Percentiles rank a stretch among this genome's conserved stretches.
Conservation (phyloP, 805 yeast genomes). For the Candida hungchunana region DNA sequence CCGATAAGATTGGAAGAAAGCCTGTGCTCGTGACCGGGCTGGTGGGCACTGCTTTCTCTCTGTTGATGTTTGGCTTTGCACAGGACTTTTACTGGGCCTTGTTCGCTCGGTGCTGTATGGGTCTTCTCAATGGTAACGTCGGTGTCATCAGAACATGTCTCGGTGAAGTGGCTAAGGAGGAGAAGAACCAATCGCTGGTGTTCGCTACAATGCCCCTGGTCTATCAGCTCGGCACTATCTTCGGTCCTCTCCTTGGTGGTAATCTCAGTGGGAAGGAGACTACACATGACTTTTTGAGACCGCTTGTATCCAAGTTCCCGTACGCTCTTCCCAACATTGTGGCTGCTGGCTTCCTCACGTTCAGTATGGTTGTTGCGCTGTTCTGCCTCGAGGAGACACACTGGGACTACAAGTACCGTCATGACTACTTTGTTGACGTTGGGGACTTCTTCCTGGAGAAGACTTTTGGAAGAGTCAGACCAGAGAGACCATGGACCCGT, state of each 20-base stretch:
- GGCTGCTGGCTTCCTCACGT: slow-evolving; percentile 6
- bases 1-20: slow-evolving; percentile 17
- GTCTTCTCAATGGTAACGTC: slow-evolving; percentile 17
- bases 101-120: slow-evolving; percentile 16
- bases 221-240: slow-evolving; percentile 14
- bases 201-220: slow-evolving; percentile 19
- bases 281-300: slow-evolving; percentile 9
- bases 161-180: slow-evolving; percentile 17
- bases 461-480: slow-evolving; percentile 3
- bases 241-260: slow-evolving; percentile 21
- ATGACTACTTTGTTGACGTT: slow-evolving; percentile 14
- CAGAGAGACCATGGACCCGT: slow-evolving; percentile 10
- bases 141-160: slow-evolving; percentile 18
- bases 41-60: slow-evolving; percentile 11
- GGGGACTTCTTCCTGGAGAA: slow-evolving; percentile 8
- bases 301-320: slow-evolving; percentile 9
- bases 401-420: slow-evolving; percentile 15
- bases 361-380: slow-evolving; percentile 9
- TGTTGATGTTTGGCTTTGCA: slow-evolving; percentile 18
- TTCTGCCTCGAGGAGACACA: slow-evolving; percentile 21
- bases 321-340: slow-evolving; percentile 18
- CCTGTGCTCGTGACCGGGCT: slow-evolving; percentile 17
- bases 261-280: slow-evolving; percentile 13
- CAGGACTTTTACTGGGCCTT: slow-evolving; percentile 16
- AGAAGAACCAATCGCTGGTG: slow-evolving; percentile 18